Evolutionary conservation across 2,329 filamentous ascomycete species (phyloP), one percentile per base, ranked within the genome.

Genomic region (Lithohypha guttulata): DNA sequence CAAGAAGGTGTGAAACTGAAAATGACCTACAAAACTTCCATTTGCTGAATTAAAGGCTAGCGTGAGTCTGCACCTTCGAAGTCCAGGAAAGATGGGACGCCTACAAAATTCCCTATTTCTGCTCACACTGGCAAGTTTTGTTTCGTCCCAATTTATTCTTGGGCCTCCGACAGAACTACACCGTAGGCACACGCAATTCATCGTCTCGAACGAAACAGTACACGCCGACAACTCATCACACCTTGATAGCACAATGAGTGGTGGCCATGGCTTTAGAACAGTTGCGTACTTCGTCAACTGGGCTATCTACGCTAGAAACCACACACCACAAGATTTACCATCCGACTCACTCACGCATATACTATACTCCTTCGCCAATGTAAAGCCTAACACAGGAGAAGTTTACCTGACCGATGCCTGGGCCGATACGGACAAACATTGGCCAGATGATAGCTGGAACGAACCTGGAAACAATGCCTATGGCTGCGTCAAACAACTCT

Each of bases 331-430:
- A 55, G 77, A 93, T 55, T 71, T 96, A 4, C 83, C 84, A 0
- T 77, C 71, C 3, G 74, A 86, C 39, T 81, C 84, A 41, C 73
- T 95, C 28, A 96, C 87, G 0, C 89, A 96, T 55, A 63, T 96
- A 3, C 75, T 95, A 11, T 95, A 95, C 53, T 72, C 87, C 11
- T 96, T 96, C 62, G 89, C 84, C 55, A 93, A 95, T 57, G 75
- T 94, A 42, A 73, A 75, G 3, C 70, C 78, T 2, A 83, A 89
- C 2, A 76, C 72, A 21, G 89, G 89, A 34, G 84, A 93, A 60
- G 85, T 93, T 60, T 81, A 70, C 53, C 65, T 84, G 6, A 79
- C 74, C 1, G 83, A 91, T 52, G 60, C 65, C 2, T 86, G 73
- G 58, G 71, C 82, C 17, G 84, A 87, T 37, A 51, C 63, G 1